phyloP scores from a whole-genome alignment of 805 yeast species.

The Helenozyma rhizophorensis region DNA sequence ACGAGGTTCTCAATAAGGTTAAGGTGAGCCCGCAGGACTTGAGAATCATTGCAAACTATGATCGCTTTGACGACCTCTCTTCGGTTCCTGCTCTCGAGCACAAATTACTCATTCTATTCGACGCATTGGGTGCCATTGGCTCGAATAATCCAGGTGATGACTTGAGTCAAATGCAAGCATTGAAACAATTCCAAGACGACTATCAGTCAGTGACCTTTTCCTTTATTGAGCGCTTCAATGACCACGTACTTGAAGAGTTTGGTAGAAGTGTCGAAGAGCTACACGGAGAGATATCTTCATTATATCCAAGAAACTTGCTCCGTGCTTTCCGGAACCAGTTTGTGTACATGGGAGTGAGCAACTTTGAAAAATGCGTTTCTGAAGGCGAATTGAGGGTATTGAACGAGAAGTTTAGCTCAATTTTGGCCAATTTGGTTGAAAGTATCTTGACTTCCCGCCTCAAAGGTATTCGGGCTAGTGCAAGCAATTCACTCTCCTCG shows the following conservation, averaged over 20 bases:
- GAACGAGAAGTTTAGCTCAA: constrained; percentile 35
- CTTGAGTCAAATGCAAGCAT: constrained; percentile 65
- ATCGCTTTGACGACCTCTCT: constrained; percentile 44
- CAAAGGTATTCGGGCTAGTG: constrained; percentile 8
- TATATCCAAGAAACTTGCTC: constrained; percentile 20
- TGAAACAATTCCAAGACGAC: constrained; percentile 57
- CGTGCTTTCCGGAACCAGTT: constrained; percentile 24
- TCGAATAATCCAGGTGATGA: constrained; percentile 38
- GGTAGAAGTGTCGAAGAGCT: constrained; percentile 38
- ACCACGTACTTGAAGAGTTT: constrained; percentile 33
- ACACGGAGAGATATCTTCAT: constrained; percentile 21
- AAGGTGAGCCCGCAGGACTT: constrained; percentile 58
- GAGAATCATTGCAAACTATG: constrained; percentile 39
- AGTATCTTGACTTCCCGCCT: constrained; percentile 19
- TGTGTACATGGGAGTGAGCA: constrained; percentile 31
- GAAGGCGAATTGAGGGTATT: constrained; percentile 44
- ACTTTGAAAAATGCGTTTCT: constrained; percentile 55
- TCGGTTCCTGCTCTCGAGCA: constrained; percentile 48
- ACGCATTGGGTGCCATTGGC: constrained; percentile 62
- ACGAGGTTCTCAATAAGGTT: constrained; percentile 65
- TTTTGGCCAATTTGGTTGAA: constrained; percentile 26
- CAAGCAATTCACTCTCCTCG: constrained; percentile 2
- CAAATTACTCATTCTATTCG: constrained; percentile 51
- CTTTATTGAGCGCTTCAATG: constrained; percentile 46
- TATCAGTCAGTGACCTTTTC: constrained; percentile 53